A percentile compares a stretch with the other conserved stretches of the same genome.
Conservation (phyloP, 1,284 basidiomycete genomes). For the Athelia sp. region DNA sequence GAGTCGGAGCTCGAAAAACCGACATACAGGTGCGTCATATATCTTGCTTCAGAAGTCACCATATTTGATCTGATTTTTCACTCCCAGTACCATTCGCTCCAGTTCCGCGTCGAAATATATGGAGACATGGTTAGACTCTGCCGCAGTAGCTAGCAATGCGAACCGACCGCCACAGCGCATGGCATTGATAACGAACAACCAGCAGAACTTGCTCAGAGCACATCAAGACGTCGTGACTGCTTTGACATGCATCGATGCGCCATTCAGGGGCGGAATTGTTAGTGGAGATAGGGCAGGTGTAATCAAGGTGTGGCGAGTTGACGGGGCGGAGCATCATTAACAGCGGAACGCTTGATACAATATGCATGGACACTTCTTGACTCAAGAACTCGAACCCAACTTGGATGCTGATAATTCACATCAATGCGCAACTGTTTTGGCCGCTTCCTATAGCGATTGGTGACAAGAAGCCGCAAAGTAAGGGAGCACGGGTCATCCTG, state of each 20-base stretch:
- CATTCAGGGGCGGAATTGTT: slow-evolving; percentile 82
- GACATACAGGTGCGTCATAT: slow-evolving; percentile 52
- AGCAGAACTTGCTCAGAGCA: slow-evolving; percentile 70
- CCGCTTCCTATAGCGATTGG: too few relatives aligned
- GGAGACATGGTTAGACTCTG: slow-evolving; percentile 51
- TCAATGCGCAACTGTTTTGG: too few relatives aligned
- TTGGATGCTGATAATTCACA: too few relatives aligned
- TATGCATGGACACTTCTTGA: too few relatives aligned
- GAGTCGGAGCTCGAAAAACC: slow-evolving; percentile 68
- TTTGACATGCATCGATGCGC: slow-evolving; percentile 77
- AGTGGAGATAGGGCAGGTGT: slow-evolving; percentile 81
- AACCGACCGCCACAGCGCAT: slow-evolving; percentile 71
- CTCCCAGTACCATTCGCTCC: slow-evolving; percentile 26
- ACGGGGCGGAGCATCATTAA: slow-evolving; percentile 17
- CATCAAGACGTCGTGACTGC: slow-evolving; percentile 85
- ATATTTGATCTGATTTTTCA: slow-evolving; percentile 7
- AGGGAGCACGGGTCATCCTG: too few relatives aligned
- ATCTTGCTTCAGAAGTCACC: slow-evolving; percentile 2
- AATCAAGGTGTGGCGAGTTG: slow-evolving; percentile 80
- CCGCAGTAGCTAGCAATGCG: slow-evolving; percentile 39
- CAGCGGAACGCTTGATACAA: too few relatives aligned
- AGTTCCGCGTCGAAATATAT: slow-evolving; percentile 38
- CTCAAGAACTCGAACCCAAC: too few relatives aligned
- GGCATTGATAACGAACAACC: slow-evolving; percentile 72
- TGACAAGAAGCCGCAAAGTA: too few relatives aligned